Evolutionary conservation across 1,284 basidiomycete species (phyloP), one percentile per base, ranked within the genome.

Genomic region (Singerocomus inundabilis): DNA sequence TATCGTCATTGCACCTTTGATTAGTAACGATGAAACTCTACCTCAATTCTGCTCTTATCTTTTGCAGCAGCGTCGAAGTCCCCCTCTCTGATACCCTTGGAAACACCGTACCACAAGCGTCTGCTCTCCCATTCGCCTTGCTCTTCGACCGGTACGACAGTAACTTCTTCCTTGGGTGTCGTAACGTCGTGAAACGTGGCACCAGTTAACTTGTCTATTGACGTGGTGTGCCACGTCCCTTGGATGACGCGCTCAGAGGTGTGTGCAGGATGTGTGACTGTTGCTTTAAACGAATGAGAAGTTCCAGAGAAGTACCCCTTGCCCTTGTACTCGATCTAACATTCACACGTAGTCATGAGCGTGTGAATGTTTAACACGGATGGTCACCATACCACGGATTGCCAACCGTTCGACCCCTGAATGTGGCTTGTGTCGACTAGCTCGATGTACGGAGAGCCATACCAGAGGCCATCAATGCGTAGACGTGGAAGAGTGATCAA

Each of bases 261-360:
- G 9, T 56, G 57, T 12, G 49, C 60, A 18, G 77, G 72, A 28
- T 77, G 69, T 2, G 77, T 70, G 30, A 96, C 69, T 12, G 78
- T 77, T 5, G 96, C 93, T 71, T 94, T 96, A 84, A 91, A 97
- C 10, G 85, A 79, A 73, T 99, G 96, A 3, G 91, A 83, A 71
- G 95, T 97, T 57, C 95, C 94, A 28, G 84, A 83, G 66, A 98
- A 94, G 75, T 95, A 98, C 31, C 92, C 96, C 64, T 93, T 93
- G 71, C 95, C 96, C 63, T 93, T 91, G 80, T 97, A 98, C 61
- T 93, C 89, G 66, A 94, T 85, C 77, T 81, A 15, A 21, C 31
- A 26, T 77, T 81, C 13, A 21, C 31, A 24, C 12, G 25, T 35
- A 4, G 37, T 30, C n/a, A 28, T 67, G 21, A 51, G 30, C 16